Evolutionary conservation across 2,329 filamentous ascomycete genomes (phyloP), one percentile per base, ranked within the genome.

Genomic region (Pseudocercospora pini-densiflorae): DNA sequence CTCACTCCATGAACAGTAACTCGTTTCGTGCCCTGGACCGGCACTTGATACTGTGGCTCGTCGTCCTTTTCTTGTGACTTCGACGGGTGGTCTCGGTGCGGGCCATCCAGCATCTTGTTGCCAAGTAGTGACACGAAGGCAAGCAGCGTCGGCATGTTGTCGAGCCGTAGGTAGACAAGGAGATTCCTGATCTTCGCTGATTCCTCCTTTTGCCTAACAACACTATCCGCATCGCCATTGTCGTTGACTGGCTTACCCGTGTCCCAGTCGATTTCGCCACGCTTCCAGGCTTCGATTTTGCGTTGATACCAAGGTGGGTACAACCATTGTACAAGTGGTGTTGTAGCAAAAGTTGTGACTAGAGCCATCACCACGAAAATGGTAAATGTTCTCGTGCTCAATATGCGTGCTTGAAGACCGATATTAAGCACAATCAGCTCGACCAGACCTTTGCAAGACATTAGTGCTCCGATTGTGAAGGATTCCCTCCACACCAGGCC

Each of bases 391-490:
- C 91, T 84, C 0, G 85, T 86, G 65, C 91, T 94, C 19, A 97
- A 83, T 67, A 97, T 67, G 21, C 61, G 53, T 8, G 65, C 65
- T n/a, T 67, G 65, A 8, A 67, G 65, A 61, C 65, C 65, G 24
- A 67, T 67, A 33, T 67, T 67, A 16, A 67, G 33, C 51, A 67
- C 65, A 33, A 98, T 97, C 61, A 98, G 82, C 78, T 97, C 94
- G 0, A 97, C 94, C 9, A 98, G 84, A 74, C 94, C 94, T 79
- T 98, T 98, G 79, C 94, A 98, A 80, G 92, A 97, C 94, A 98
- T 98, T 73, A 97, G 81, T 16, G 90, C 88, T 14, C 94, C 94
- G 71, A 98, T 95, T 1, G 92, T 88, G 33, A 96, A 87, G 64
- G 91, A 94, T 78, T 98, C 94, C 66, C 94, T 87, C 94, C 94